A percentile compares a stretch with the other conserved stretches of the same genome.
Conservation (phyloP, 495 filamentous ascomycete species). For the Aspergillus haitiensis region DNA sequence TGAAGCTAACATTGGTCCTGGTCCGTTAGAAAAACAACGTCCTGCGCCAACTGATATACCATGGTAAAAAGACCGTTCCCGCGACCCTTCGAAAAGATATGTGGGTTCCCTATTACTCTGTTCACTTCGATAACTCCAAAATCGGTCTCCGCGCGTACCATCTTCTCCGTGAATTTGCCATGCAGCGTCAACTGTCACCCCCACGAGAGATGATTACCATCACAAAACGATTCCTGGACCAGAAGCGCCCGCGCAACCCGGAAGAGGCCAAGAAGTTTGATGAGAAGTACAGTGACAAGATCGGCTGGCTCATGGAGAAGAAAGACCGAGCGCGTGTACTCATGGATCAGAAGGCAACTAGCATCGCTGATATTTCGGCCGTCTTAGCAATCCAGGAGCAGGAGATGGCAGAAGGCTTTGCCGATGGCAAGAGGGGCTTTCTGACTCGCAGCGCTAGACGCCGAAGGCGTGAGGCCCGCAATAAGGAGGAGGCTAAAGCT, state of each 20-base stretch:
- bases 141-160: slow-evolving; percentile 75
- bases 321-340: slow-evolving; percentile 62
- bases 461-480: slow-evolving; percentile 35
- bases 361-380: slow-evolving; percentile 80
- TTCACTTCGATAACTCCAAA: slow-evolving; percentile 63
- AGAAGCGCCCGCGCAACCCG: slow-evolving; percentile 64
- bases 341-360: slow-evolving; percentile 88
- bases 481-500: slow-evolving; percentile 41
- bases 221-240: slow-evolving; percentile 42
- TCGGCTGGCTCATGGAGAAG: slow-evolving; percentile 48
- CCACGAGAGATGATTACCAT: slow-evolving; percentile 52
- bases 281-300: slow-evolving; percentile 43
- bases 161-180: slow-evolving; percentile 75
- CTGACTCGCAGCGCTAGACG: slow-evolving; percentile 34
- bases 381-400: slow-evolving; percentile 62
- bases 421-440: slow-evolving; percentile 32
- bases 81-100: slow-evolving; percentile 80
- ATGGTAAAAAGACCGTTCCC: slow-evolving; percentile 87
- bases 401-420: slow-evolving; percentile 36
- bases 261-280: slow-evolving; percentile 42
- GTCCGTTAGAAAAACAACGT: slow-evolving; percentile 59
- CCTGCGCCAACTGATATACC: slow-evolving; percentile 76
- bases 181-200: slow-evolving; percentile 47
- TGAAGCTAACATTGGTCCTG: slow-evolving; percentile 5
- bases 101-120: slow-evolving; percentile 78